Evolutionary conservation across 1,139 yeast genomes (phyloP).

Genomic region (Taphrina deformans): DNA sequence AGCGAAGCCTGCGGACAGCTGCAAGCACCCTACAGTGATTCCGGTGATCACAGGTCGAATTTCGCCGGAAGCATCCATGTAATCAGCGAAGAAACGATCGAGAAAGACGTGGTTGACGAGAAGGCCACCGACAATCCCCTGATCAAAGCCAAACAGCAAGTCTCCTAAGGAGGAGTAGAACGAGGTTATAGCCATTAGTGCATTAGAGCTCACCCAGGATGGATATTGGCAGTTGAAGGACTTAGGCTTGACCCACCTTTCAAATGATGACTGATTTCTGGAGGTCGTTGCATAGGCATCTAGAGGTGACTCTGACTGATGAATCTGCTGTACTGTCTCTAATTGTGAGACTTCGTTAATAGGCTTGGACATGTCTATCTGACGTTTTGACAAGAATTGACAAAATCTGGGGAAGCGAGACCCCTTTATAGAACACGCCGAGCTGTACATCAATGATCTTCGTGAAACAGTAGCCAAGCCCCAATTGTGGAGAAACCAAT

Average conservation of each 20-base stretch:
- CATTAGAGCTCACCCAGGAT: not conserved
- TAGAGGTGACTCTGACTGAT: not conserved
- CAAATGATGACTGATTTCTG: not conserved
- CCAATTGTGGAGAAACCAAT: not conserved
- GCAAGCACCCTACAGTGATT: conserved; percentile 1
- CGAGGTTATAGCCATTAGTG: not conserved
- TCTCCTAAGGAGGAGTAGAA: conserved; percentile 2
- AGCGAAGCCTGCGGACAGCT: conserved; percentile 4
- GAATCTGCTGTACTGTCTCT: not conserved
- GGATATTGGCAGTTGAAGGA: not conserved
- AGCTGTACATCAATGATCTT: not conserved
- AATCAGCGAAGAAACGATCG: not conserved
- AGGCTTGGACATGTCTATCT: not conserved
- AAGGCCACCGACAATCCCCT: not conserved
- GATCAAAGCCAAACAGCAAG: not conserved
- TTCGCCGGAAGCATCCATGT: not conserved
- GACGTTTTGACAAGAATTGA: no score
- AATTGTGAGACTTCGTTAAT: not conserved
- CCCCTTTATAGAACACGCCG: not conserved
- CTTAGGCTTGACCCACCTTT: not conserved
- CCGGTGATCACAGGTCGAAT: conserved; percentile 1
- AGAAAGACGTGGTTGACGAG: conserved; percentile 2
- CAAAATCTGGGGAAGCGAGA: conserved; percentile 6
- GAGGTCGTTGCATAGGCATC: not conserved
- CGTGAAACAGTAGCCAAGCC: conserved; percentile 7